Evolutionary conservation across 257 asterid species (phyloP).

Genomic region (Ligustrum vulgare): DNA sequence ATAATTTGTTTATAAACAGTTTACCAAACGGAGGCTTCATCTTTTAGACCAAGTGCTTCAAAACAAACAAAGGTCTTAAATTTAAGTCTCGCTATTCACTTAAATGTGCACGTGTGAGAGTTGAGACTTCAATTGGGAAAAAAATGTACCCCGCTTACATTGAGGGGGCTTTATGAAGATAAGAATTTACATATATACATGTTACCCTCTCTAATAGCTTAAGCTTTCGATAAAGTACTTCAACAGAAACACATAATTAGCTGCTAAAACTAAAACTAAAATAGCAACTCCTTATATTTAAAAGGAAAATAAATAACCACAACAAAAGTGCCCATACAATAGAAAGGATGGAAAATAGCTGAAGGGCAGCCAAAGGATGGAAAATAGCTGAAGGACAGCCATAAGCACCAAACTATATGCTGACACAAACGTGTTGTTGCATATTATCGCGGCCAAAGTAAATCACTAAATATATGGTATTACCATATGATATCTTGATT

Average conservation of each 20-base stretch:
- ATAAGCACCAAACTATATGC: neutral
- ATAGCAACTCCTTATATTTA: too few species aligned
- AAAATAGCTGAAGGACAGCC: neutral
- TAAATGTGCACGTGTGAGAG: too few species aligned
- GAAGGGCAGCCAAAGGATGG: neutral
- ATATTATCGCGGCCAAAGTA: neutral
- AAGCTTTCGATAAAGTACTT: too few species aligned
- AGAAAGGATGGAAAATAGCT: neutral
- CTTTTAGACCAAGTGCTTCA: too few species aligned
- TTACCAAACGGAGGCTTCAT: too few species aligned
- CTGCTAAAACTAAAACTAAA: neutral
- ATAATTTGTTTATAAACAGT: too few species aligned
- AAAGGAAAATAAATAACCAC: neutral
- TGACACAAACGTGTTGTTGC: neutral
- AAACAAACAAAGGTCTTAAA: neutral
- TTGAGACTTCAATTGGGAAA: too few species aligned
- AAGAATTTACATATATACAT: too few species aligned
- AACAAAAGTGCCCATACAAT: neutral
- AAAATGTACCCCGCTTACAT: too few species aligned
- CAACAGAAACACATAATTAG: neutral
- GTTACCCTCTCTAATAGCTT: too few species aligned
- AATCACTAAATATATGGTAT: neutral
- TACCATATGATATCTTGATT: neutral
- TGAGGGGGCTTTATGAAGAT: too few species aligned
- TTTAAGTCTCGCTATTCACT: too few species aligned